phyloP scores from a whole-genome alignment of 371 early-diverging fungal species.

The Neoconidiobolus thromboides region DNA sequence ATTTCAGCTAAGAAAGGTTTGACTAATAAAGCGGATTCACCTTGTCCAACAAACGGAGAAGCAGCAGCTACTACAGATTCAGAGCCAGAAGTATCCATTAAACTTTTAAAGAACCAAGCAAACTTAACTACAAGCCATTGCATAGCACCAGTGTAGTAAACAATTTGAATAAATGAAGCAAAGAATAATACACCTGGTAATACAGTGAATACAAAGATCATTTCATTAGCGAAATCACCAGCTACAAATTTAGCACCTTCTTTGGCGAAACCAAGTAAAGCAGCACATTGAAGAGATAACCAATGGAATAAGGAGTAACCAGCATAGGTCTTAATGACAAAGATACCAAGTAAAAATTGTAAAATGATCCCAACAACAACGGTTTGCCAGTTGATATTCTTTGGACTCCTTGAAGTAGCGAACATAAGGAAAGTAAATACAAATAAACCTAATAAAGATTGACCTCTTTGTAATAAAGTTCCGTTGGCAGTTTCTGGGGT shows the following conservation, averaged over 20 bases:
- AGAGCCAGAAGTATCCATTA: slow-evolving; percentile 66
- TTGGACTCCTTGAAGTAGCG: slow-evolving; percentile 37
- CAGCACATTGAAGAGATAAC: slow-evolving; percentile 37
- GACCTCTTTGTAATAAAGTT: slow-evolving; percentile 43
- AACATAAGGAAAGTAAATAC: slow-evolving; percentile 32
- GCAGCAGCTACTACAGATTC: slow-evolving; percentile 79
- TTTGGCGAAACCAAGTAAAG: slow-evolving; percentile 42
- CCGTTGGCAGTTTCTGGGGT: slow-evolving; percentile 29
- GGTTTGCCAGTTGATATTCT: slow-evolving; percentile 50
- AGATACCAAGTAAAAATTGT: slow-evolving; percentile 61
- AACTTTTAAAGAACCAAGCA: slow-evolving; percentile 40
- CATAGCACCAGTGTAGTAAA: slow-evolving; percentile 69
- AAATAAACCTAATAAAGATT: slow-evolving; percentile 52
- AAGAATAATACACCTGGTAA: slow-evolving; percentile 78
- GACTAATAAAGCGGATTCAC: slow-evolving; percentile 68
- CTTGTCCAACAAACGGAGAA: slow-evolving; percentile 65
- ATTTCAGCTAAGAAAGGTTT: slow-evolving; percentile 62
- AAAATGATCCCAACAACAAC: slow-evolving; percentile 49
- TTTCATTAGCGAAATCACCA: slow-evolving; percentile 20
- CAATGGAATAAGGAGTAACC: slow-evolving; percentile 61
- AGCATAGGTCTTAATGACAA: slow-evolving; percentile 56
- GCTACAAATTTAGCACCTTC: slow-evolving; percentile 49
- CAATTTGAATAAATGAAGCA: slow-evolving; percentile 61
- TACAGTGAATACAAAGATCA: slow-evolving; percentile 43
- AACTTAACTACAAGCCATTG: slow-evolving; percentile 58